A percentile compares a stretch with the other conserved stretches of the same genome.
Evolutionary conservation across 495 filamentous ascomycete species (phyloP).

Genomic region (Talaromyces adpressus): DNA sequence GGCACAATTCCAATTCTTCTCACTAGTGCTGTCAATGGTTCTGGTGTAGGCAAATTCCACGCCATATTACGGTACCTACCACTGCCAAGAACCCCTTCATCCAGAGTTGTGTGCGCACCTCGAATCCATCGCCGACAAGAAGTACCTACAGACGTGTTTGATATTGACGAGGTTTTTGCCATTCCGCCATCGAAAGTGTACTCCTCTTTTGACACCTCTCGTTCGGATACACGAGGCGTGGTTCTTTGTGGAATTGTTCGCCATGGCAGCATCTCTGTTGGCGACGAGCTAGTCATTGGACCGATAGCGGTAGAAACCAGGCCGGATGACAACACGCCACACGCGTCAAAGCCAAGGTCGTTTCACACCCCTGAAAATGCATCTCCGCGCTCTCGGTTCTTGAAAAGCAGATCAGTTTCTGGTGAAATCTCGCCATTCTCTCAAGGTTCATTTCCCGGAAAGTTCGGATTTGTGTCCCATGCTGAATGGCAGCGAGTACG

Average conservation of each 20-base stretch:
- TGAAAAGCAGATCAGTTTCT: slow-evolving; percentile 26
- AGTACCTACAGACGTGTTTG: slow-evolving; percentile 58
- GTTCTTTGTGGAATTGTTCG: slow-evolving; percentile 80
- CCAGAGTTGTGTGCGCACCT: slow-evolving; percentile 26
- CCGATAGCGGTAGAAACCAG: slow-evolving; percentile 52
- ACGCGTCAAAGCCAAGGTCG: slow-evolving; percentile 13
- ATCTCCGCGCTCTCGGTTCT: slow-evolving; percentile 15
- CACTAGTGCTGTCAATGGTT: slow-evolving; percentile 80
- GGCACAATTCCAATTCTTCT: slow-evolving; percentile 75
- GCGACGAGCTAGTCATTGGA: slow-evolving; percentile 72
- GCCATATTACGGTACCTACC: slow-evolving; percentile 74
- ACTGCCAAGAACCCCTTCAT: slow-evolving; percentile 50
- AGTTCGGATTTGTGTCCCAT: slow-evolving; percentile 18
- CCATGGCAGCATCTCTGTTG: slow-evolving; percentile 69
- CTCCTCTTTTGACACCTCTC: slow-evolving; percentile 27
- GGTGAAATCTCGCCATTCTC: slow-evolving; percentile 29
- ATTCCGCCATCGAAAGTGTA: slow-evolving; percentile 48
- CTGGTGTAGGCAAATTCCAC: slow-evolving; percentile 74
- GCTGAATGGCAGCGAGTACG: slow-evolving; percentile 66
- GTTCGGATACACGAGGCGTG: slow-evolving; percentile 41
- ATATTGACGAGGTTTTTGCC: slow-evolving; percentile 78
- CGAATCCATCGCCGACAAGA: slow-evolving; percentile 12
- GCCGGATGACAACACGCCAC: slow-evolving; percentile 15
- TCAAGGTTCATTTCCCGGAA: slow-evolving; percentile 20
- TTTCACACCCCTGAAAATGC: slow-evolving; percentile 9